Evolutionary conservation across 1,284 basidiomycete species (phyloP), one percentile per base, ranked within the genome.

Genomic region (Cystobasidiaceae sp.): DNA sequence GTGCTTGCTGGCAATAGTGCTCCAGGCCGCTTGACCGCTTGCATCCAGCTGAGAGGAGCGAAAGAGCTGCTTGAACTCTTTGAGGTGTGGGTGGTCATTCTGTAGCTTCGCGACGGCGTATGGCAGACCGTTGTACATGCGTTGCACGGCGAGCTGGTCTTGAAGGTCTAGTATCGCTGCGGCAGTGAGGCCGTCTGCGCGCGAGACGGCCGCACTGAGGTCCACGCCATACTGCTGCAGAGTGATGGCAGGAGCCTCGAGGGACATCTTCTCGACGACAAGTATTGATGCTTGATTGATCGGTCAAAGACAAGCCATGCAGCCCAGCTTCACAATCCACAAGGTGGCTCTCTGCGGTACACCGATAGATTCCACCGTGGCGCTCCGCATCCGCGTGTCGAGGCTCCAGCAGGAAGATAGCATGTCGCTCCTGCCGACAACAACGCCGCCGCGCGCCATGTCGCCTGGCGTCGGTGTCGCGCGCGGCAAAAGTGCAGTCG

Each of bases 341-440:
- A 39, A 39, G 37, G 37, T 39, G 11, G 37, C 37, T 39, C 37
- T 39, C 37, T n/a, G n/a, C n/a, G n/a, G n/a, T n/a, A n/a, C n/a
- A 39, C 11, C 37, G 37, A 39, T 11, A 39, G 37, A 39, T 11
- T 11, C 37, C 11, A 11, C n/a, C n/a, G 37, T n/a, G 54, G 54
- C 54, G 23, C 54, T 56, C 3, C 54, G 54, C 13, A 56, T 56
- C n/a, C 37, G 54, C 17, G 39, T 56, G 19, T 56, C 54, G 15
- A 56, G 41, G 39, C 39, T 25, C 21, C 41, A 19, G 54, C 39
- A 15, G 39, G 54, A 56, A 41, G 33, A 5, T 21, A 30, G 48
- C 30, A 59, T 59, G 56, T 59, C 56, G 27, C 56, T 59, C 28
- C 34, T 59, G 56, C 56, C 56, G 3, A 59, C 45, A 43, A 39